Percentiles rank a stretch among this genome's conserved stretches.
Conservation (phyloP, 2,329 filamentous ascomycete genomes). For the Pezicula radicicola region DNA sequence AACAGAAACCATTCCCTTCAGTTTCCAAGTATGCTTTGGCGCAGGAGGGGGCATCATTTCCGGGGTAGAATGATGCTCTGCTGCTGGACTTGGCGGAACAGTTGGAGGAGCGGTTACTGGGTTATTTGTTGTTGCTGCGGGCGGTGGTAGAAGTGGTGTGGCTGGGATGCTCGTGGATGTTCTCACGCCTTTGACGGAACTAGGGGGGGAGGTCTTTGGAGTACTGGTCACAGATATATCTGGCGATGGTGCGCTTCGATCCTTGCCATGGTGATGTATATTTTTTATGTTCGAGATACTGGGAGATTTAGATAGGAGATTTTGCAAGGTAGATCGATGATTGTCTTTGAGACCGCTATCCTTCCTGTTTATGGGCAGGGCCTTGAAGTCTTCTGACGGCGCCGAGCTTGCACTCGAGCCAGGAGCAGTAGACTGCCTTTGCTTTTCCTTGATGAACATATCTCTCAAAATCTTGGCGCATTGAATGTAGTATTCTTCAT, state of each 20-base stretch:
- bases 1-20: conserved; percentile 96
- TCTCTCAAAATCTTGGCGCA: conserved; percentile 82
- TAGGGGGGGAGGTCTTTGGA: conserved; percentile 25
- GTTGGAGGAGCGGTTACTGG: conserved; percentile 18
- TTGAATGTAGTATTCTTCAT: conserved; percentile 96
- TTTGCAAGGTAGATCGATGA: conserved; percentile 50
- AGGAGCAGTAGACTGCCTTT: conserved; percentile 46
- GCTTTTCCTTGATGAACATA: conserved; percentile 80
- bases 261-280: conserved; percentile 37
- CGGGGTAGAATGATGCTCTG: conserved; percentile 6
- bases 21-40: conserved; percentile 93
- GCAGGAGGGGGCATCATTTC: conserved; percentile 47
- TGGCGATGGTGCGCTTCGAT: conserved; percentile 38
- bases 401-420: conserved; percentile 28
- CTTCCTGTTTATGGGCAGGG: conserved; percentile 11
- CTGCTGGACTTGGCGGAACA: conserved; percentile 15
- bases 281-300: conserved; percentile 54
- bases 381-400: conserved; percentile 11
- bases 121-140: conserved; percentile 12
- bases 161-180: conserved; percentile 17
- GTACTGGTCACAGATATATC: conserved; percentile 31
- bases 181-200: conserved; percentile 14
- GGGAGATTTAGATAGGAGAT: conserved; percentile 57
- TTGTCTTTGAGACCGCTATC: conserved; percentile 32
- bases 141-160: conserved; percentile 22